Evolutionary conservation across 2,329 filamentous ascomycete genomes (phyloP), one percentile per base, ranked within the genome.

Genomic region (Ilyonectria mors-panacis): DNA sequence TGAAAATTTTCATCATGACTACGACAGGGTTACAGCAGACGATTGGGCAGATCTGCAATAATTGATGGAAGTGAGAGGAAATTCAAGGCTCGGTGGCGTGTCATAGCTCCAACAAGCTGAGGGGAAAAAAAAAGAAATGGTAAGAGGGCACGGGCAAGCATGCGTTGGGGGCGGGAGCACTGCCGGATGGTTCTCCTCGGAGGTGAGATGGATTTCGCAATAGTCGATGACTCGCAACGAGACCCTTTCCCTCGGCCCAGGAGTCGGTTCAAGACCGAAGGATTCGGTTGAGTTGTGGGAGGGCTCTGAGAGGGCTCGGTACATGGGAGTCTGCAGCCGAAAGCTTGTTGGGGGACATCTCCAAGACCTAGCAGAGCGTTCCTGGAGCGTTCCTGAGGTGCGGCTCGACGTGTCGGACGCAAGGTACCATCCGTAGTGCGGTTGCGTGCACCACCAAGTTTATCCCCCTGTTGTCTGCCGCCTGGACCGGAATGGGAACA

Each of bases 181-280:
- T 42, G 17, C 57, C 17, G 23, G 19, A 26, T 13, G 23, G n/a
- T 12, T 37, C 37, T 37, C 37, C 33, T 48, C n/a, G 55, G 39
- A 57, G 48, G 59, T 60, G 60, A 45, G 54, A 23, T 58, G 42
- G 44, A 37, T 42, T 17, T 48, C 26, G 50, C 39, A 44, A n/a
- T 42, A 33, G 19, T 42, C 13, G 50, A 70, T 65, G 64, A 64
- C 64, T 65, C 53, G 66, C 42, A 50, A 60, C 47, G 26, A 64
- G 39, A 51, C 30, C 30, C 61, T 47, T 28, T 57, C 45, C 47
- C 48, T 45, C 56, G 53, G 45, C 45, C 45, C 39, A 44, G 35
- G 10, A n/a, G 37, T 47, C 26, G 28, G 45, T 30, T 45, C 54
- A 61, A 56, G 35, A 17, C 37, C 48, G 44, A 39, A 47, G 55